Evolutionary conservation across 139 green algal genomes (phyloP), one percentile per base, ranked within the genome.

Genomic region (Chlamydomonas sp.): DNA sequence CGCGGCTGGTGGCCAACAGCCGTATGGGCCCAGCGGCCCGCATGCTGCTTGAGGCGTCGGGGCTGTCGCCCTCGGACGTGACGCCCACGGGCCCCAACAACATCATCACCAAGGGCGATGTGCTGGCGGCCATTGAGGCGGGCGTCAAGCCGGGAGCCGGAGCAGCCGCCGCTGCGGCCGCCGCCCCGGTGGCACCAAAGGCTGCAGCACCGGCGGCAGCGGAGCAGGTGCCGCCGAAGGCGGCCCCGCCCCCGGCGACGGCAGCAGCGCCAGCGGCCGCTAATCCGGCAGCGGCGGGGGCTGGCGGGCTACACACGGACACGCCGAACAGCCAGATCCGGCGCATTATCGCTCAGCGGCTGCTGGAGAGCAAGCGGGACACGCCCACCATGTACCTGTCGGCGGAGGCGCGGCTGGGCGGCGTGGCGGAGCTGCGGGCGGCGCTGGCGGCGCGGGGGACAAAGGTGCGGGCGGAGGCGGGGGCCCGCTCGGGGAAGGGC

Each of bases 51-150:
- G 64, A 81, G 14, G 74, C 91, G 3, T 80, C 87, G 59, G 94
- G 92, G 1, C 68, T 91, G 60, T 18, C 61, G 10, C 57, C 69
- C 0, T 73, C 71, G 0, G 90, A 90, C 10, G 81, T 97, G 12
- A 74, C 72, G 6, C 89, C 92, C 17, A 97, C 94, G 1, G 97
- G 97, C 0, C 97, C 96, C 0, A 89, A 93, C 5, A 90, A 91
- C 64, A 97, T 98, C 63, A 80, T 99, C 72, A 98, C 95, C 7
- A 99, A 99, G 92, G 94, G 89, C 0, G 97, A 99, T 88, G 96
- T 98, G 61, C 89, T 98, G 74, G 91, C 91, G 12, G 96, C 96
- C 18, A 92, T 98, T 5, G 93, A 88, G 5, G 85, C 84, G 4
- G 94, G 95, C 0, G 76, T 81, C 0, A 91, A 92, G 90, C 85